Conservation (phyloP, 805 yeast genomes). For the Nakazawaea laoshanensis region DNA sequence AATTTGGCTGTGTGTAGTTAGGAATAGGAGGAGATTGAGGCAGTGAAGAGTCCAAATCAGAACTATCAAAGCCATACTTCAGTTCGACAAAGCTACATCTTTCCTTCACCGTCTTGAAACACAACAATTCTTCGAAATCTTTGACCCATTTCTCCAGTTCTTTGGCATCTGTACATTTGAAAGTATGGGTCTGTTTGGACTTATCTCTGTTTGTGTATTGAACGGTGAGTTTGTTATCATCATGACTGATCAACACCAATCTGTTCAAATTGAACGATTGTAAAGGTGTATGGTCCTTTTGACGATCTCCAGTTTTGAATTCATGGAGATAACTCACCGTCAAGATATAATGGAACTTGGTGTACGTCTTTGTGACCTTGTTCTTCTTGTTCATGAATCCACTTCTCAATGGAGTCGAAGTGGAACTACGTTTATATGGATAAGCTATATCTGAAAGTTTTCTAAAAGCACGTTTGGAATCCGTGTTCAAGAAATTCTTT, state of each 20-base stretch:
- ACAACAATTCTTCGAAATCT: conserved; percentile 44
- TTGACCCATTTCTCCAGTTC: conserved; percentile 46
- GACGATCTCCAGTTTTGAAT: conserved; percentile 48
- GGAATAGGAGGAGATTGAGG: too few relatives aligned
- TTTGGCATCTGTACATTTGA: conserved; percentile 33
- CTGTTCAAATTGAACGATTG: conserved; percentile 31
- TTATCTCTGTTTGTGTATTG: conserved; percentile 22
- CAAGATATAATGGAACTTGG: conserved; percentile 56
- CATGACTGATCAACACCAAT: conserved; percentile 22
- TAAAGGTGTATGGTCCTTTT: conserved; percentile 39
- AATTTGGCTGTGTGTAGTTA: too few relatives aligned
- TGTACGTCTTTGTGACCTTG: conserved; percentile 51
- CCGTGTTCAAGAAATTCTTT: conserved; percentile 29
- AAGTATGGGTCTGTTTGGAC: conserved; percentile 22
- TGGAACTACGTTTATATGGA: conserved; percentile 44
- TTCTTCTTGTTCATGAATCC: conserved; percentile 56
- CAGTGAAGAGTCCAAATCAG: too few relatives aligned
- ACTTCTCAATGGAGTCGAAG: conserved; percentile 45
- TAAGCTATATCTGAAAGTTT: conserved; percentile 43
- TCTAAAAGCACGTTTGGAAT: conserved; percentile 21
- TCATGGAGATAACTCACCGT: conserved; percentile 64
- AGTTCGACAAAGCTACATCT: conserved; percentile 39
- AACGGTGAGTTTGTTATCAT: conserved; percentile 27
- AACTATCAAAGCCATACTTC: conserved; percentile 10
- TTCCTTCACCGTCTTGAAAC: conserved; percentile 35